Evolutionary conservation across 306 rosid genomes (phyloP), one percentile per base, ranked within the genome.

Genomic region (Abrus pulchellus): DNA sequence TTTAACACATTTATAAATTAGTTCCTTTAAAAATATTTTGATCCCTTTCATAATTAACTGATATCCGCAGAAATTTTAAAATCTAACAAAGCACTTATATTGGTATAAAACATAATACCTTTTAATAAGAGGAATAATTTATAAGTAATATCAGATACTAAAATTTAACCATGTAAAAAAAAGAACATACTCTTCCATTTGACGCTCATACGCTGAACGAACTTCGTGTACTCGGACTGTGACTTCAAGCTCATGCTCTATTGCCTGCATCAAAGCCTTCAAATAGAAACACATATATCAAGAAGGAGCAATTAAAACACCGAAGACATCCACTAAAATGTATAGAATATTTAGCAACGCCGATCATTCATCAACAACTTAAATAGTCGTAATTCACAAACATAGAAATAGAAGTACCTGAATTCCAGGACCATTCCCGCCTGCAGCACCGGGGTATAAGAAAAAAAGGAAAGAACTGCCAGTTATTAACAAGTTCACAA

Each of bases 221-320:
- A 95, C 99, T 92, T 95, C 99, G 80, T 95, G 93, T 33, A 92
- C 96, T 71, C 97, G 89, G 32, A 93, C 97, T 0, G 90, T 91
- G 83, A 95, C 97, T 89, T 95, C 99, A 81, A 95, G 98, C 61
- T 95, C 98, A 49, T 93, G 97, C 82, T 95, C 98, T 68, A 95
- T 90, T 80, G 83, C 86, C 76, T 93, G 97, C 97, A 90, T 91
- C 79, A 95, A 83, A 81, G 97, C 97, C 99, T 95, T 72, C 77
- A 41, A 29, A 70, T 29, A 71, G 81, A 74, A 61, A 61, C 52
- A 83, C 1, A 36, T 53, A 14, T 13, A 32, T 81, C 56, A 84
- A 32, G 61, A 48, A 69, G 77, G 77, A 5, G 29, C 57, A 49
- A 68, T 48, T 36, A 48, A 49, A 72, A 45, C 83, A 48, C 48